Percentiles rank a stretch among this genome's conserved stretches.
Evolutionary conservation across 768 basidiomycete genomes (phyloP).

Genomic region (Holtermannia corniformis): DNA sequence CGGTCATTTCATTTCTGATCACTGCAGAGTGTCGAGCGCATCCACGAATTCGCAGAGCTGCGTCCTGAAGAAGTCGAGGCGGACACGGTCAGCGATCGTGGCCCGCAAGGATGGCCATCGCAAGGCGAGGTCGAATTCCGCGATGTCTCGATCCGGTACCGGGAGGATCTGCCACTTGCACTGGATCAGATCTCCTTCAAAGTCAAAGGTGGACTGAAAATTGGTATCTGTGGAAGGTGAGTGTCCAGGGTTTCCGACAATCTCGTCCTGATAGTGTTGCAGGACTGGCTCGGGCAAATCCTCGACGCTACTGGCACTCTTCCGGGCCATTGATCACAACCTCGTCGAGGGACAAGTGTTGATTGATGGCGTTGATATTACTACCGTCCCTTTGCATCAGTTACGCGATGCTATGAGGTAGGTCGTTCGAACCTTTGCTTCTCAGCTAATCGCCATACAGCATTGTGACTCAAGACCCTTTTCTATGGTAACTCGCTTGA

Average conservation of each 20-base stretch:
- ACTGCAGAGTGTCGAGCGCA: constrained; percentile 12
- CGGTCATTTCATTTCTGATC: neutral
- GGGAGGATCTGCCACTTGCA: constrained; percentile 9
- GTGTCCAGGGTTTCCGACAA: neutral
- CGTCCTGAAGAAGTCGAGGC: constrained; percentile 9
- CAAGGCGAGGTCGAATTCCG: constrained; percentile 9
- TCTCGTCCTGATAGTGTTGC: neutral
- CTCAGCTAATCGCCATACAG: constrained; percentile 8
- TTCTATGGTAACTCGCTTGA: neutral
- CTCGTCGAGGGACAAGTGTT: constrained; percentile 5
- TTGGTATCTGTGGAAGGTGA: constrained; percentile 21
- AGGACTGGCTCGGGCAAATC: constrained; percentile 23
- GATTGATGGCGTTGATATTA: constrained; percentile 18
- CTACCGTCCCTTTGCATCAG: constrained; percentile 2
- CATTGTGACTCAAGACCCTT: constrained; percentile 2
- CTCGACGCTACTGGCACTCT: constrained; percentile 18
- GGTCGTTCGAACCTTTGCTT: neutral
- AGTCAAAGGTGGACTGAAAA: constrained; percentile 12
- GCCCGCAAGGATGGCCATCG: constrained; percentile 4
- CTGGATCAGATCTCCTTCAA: constrained; percentile 9
- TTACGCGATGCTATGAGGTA: constrained; percentile 14
- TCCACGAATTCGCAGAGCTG: constrained; percentile 20
- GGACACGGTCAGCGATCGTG: neutral
- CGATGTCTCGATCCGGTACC: constrained; percentile 10
- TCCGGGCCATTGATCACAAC: constrained; percentile 14